A percentile compares a stretch with the other conserved stretches of the same genome.
These are phyloP conservation scores for Phaffia rhodozyma DNA, from an alignment of 1,284 basidiomycete species.

Conservation along the genomic window DNA sequence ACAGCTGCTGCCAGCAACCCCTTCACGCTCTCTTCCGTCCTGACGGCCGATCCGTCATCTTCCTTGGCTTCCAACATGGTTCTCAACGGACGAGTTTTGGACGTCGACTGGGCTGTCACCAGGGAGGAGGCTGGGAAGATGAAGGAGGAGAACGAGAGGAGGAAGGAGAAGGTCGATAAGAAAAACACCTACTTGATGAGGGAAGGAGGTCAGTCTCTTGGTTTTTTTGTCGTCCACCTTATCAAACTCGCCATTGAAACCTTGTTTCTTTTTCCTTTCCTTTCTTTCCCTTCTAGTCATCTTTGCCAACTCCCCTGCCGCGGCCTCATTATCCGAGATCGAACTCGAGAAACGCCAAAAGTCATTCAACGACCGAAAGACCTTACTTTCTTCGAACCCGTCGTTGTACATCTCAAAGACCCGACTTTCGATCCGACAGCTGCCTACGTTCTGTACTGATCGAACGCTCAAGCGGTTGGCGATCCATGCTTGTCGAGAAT, in stretches of 20 bases:
- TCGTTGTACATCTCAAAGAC: conserved; percentile 89
- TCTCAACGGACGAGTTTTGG: conserved; percentile 82
- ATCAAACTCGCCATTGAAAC: background rate
- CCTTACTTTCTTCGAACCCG: conserved; percentile 76
- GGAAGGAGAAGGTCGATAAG: conserved; percentile 83
- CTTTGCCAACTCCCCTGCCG: conserved; percentile 68
- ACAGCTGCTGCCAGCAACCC: conserved; percentile 44
- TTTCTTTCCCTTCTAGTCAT: conserved; percentile 47
- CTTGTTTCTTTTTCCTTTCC: background rate
- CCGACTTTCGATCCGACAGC: conserved; percentile 80
- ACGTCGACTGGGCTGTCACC: conserved; percentile 81
- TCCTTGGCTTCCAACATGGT: conserved; percentile 71
- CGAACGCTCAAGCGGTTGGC: conserved; percentile 78
- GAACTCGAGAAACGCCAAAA: conserved; percentile 72
- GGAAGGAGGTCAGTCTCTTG: conserved; percentile 63
- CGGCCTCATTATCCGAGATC: conserved; percentile 50
- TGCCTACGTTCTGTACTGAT: conserved; percentile 82
- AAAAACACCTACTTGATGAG: conserved; percentile 90
- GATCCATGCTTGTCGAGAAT: conserved; percentile 63
- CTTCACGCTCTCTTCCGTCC: conserved; percentile 69
- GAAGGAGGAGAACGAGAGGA: conserved; percentile 71
- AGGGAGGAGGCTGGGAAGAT: conserved; percentile 74
- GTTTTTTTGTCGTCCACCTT: background rate
- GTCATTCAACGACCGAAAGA: conserved; percentile 69
- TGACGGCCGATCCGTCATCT: conserved; percentile 90